Evolutionary conservation across 805 yeast species (phyloP).

Genomic region (Candida bentonensis): DNA sequence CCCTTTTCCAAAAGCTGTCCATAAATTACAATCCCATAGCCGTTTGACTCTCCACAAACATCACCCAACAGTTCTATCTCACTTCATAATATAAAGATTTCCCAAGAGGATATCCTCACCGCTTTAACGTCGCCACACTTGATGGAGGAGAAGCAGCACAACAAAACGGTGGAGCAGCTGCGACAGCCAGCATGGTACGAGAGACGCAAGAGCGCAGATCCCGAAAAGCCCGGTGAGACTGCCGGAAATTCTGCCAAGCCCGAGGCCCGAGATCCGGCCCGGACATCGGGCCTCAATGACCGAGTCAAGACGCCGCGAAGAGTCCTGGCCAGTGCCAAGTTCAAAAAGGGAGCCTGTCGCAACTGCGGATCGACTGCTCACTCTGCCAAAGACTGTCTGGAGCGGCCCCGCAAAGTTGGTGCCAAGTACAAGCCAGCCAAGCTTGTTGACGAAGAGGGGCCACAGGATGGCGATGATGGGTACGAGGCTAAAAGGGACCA

Average conservation of each 20-base stretch:
- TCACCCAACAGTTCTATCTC: no score
- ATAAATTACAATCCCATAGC: no score
- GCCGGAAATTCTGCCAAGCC: no score
- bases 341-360: slow-evolving; percentile 31
- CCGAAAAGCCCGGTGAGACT: no score
- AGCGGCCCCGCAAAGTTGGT: slow-evolving; percentile 34
- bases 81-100: no score
- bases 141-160: no score
- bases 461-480: slow-evolving; percentile 19
- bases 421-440: slow-evolving; percentile 22
- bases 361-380: slow-evolving; percentile 48
- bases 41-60: no score
- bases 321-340: slow-evolving; percentile 13
- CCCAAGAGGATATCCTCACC: no score
- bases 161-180: background rate
- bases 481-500: slow-evolving; percentile 67
- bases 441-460: slow-evolving; percentile 16
- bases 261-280: no score
- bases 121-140: no score
- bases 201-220: slow-evolving; percentile 14
- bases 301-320: slow-evolving; percentile 17
- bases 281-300: slow-evolving; percentile 17
- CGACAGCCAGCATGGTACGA: slow-evolving; percentile 21
- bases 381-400: slow-evolving; percentile 39
- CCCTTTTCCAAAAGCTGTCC: no score